A percentile compares a stretch with the other conserved stretches of the same genome.
Evolutionary conservation across 495 filamentous ascomycete genomes (phyloP).

Genomic region (Amphirosellinia nigrospora): DNA sequence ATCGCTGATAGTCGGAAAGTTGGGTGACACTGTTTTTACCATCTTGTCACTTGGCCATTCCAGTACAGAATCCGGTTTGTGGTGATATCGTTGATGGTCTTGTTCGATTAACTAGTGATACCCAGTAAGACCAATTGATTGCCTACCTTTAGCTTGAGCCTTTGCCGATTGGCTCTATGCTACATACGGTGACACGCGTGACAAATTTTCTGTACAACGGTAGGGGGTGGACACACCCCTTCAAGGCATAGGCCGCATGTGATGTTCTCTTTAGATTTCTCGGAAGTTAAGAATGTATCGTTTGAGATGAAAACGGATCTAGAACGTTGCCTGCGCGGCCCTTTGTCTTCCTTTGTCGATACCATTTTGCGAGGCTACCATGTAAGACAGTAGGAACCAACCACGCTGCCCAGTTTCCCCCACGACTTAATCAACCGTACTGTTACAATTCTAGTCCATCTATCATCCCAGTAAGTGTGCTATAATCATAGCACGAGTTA

Average conservation of each 20-base stretch:
- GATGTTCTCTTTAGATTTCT: background rate
- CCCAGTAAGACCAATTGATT: conserved; percentile 10
- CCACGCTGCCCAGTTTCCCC: background rate
- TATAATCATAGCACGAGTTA: background rate
- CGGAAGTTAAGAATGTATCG: background rate
- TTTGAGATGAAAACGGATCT: conserved; percentile 6
- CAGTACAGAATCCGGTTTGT: no score
- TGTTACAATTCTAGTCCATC: background rate
- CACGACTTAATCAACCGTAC: no score
- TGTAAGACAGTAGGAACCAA: background rate
- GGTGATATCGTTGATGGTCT: no score
- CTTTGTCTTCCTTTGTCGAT: conserved; percentile 10
- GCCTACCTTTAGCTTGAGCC: background rate
- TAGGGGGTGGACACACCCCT: background rate
- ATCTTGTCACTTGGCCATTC: no score
- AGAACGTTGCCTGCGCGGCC: background rate
- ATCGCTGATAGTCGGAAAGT: no score
- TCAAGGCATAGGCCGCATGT: background rate
- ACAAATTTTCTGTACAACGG: background rate
- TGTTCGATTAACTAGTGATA: conserved; percentile 9
- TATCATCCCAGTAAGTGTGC: background rate
- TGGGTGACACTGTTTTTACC: no score
- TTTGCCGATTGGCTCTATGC: background rate
- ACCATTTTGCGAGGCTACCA: background rate
- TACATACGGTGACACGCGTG: background rate